Conservation (phyloP, 2,329 filamentous ascomycete genomes). For the Sporothrix mexicana region DNA sequence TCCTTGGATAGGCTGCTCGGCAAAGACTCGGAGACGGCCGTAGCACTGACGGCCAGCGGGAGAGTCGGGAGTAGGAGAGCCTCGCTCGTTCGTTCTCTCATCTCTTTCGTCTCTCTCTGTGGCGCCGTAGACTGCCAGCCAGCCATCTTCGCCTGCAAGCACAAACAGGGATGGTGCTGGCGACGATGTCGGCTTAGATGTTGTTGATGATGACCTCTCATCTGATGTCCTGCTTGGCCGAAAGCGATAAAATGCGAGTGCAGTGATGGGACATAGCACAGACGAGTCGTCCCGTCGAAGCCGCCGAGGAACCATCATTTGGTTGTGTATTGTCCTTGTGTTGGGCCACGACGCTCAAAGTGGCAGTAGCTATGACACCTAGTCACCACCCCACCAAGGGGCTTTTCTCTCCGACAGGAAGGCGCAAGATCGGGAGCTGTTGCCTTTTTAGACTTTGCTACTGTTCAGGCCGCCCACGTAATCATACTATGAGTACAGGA, state of each 20-base stretch:
- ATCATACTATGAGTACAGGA: neutral
- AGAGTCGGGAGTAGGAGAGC: neutral
- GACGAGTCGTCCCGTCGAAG: constrained; percentile 17
- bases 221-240: constrained; percentile 34
- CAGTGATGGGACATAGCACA: constrained; percentile 63
- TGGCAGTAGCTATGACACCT: constrained; percentile 20
- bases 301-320: neutral
- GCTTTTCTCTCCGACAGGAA: neutral
- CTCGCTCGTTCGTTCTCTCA: neutral
- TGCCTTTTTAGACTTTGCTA: too few relatives aligned
- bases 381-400: constrained; percentile 1
- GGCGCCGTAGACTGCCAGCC: constrained; percentile 60
- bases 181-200: neutral
- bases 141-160: constrained; percentile 65
- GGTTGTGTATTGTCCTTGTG: neutral
- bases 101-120: neutral
- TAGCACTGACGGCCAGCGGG: constrained; percentile 37
- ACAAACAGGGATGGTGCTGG: constrained; percentile 37
- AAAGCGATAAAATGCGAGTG: constrained; percentile 57
- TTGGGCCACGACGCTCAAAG: neutral
- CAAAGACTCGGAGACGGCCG: constrained; percentile 61
- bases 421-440: neutral
- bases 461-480: too few relatives aligned
- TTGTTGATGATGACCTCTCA: neutral
- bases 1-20: constrained; percentile 75